Conservation (phyloP, 2,329 filamentous ascomycete species). For the Hymenoscyphus salicellus region DNA sequence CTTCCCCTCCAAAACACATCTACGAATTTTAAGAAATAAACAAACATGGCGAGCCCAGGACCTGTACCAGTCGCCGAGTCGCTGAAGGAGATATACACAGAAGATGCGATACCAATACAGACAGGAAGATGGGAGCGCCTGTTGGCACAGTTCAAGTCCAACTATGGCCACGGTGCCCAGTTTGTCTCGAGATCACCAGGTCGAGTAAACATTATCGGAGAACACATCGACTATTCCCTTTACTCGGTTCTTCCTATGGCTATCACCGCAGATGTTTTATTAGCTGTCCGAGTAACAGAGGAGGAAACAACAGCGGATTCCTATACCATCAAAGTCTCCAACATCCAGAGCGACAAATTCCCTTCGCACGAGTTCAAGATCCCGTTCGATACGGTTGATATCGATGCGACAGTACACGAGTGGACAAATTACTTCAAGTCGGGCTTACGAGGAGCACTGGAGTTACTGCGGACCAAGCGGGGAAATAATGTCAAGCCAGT, state of each 20-base stretch:
- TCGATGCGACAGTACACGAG: slow-evolving; percentile 81
- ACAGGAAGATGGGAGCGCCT: slow-evolving; percentile 72
- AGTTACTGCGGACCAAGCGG: slow-evolving; percentile 68
- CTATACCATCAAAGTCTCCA: slow-evolving; percentile 73
- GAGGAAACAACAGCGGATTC: slow-evolving; percentile 49
- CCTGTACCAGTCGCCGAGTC: slow-evolving; percentile 71
- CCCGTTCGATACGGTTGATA: slow-evolving; percentile 63
- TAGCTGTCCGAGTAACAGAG: slow-evolving; percentile 65
- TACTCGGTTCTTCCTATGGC: slow-evolving; percentile 96
- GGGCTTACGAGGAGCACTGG: slow-evolving; percentile 76
- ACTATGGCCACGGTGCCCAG: slow-evolving; percentile 67
- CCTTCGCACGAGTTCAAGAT: slow-evolving; percentile 71
- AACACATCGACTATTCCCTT: slow-evolving; percentile 98
- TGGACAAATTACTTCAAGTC: slow-evolving; percentile 99
- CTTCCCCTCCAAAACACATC: slow-evolving; percentile 6
- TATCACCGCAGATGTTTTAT: slow-evolving; percentile 83
- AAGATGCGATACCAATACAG: slow-evolving; percentile 66
- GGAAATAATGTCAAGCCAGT: slow-evolving; percentile 59
- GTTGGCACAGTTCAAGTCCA: slow-evolving; percentile 64
- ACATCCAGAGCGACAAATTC: slow-evolving; percentile 74
- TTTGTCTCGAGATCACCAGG: slow-evolving; percentile 90
- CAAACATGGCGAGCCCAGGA: slow-evolving; percentile 49
- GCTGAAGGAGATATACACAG: slow-evolving; percentile 79
- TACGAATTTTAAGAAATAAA: neutral
- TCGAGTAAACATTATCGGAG: slow-evolving; percentile 95